These are phyloP conservation scores for Coemansia sp. DNA, from an alignment of 192 early-diverging fungal genomes.

Conservation along the genomic window DNA sequence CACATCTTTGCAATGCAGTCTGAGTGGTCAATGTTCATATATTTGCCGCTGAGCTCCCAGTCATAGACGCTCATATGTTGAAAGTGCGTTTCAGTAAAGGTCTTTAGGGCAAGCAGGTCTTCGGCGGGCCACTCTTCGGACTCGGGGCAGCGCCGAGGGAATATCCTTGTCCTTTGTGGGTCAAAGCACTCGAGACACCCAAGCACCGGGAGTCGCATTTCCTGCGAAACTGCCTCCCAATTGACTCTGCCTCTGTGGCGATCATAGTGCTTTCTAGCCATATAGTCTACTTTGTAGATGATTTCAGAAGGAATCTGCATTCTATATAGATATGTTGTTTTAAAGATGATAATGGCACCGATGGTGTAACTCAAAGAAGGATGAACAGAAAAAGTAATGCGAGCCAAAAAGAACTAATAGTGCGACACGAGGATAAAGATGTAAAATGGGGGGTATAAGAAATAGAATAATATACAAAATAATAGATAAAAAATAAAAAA, in stretches of 20 bases:
- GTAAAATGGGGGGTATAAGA: no score
- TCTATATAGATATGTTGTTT: constrained; percentile 8
- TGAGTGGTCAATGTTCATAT: constrained; percentile 41
- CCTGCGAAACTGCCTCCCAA: constrained; percentile 36
- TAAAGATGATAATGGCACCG: neutral
- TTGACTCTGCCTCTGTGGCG: constrained; percentile 11
- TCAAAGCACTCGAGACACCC: constrained; percentile 29
- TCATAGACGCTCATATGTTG: constrained; percentile 32
- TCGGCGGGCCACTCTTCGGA: constrained; percentile 25
- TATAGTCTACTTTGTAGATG: constrained; percentile 11
- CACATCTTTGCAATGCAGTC: constrained; percentile 50
- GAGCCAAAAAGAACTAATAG: neutral
- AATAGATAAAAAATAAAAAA: neutral
- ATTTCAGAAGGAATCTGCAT: constrained; percentile 15
- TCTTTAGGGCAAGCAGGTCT: constrained; percentile 27
- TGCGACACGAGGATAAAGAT: no score
- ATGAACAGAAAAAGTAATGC: neutral
- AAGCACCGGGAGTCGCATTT: constrained; percentile 26
- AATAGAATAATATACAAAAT: no score
- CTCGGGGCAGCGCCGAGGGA: constrained; percentile 14
- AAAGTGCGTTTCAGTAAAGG: constrained; percentile 37
- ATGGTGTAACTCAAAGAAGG: neutral
- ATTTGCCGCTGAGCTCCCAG: constrained; percentile 42
- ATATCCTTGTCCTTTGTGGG: constrained; percentile 3
- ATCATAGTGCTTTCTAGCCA: constrained; percentile 13